These are phyloP conservation scores for Blastobotrys petasosporus DNA, from an alignment of 1,139 yeast species.

Conservation along the genomic window DNA sequence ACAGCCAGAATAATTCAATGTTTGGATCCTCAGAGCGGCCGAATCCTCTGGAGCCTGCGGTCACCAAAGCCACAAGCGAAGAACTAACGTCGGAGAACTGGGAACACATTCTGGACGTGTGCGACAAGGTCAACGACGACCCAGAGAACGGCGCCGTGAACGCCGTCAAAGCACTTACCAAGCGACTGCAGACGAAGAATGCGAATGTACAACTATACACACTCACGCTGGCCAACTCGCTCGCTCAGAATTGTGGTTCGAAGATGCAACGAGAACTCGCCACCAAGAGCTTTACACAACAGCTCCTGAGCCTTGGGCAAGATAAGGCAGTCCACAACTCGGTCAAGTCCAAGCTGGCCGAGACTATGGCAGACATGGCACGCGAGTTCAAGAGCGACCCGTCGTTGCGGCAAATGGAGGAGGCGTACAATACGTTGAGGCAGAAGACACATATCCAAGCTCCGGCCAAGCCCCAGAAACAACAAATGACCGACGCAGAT, in stretches of 20 bases:
- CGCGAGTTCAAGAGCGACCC: slow-evolving; percentile 61
- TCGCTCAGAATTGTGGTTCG: slow-evolving; percentile 93
- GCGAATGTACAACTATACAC: slow-evolving; percentile 78
- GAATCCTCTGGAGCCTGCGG: slow-evolving; percentile 21
- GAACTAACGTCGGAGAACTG: slow-evolving; percentile 81
- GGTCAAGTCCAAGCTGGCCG: slow-evolving; percentile 61
- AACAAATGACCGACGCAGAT: slow-evolving; percentile 44
- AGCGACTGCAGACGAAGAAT: slow-evolving; percentile 54
- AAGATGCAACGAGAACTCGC: slow-evolving; percentile 79
- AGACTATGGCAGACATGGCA: slow-evolving; percentile 60
- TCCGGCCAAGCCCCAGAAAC: slow-evolving; percentile 61
- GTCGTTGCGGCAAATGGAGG: slow-evolving; percentile 61
- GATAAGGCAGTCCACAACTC: slow-evolving; percentile 57
- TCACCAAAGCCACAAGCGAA: slow-evolving; percentile 71
- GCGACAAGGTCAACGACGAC: slow-evolving; percentile 68
- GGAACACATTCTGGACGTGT: slow-evolving; percentile 74
- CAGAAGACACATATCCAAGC: slow-evolving; percentile 34
- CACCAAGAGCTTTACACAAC: slow-evolving; percentile 56
- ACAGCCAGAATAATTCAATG: slow-evolving; percentile 14
- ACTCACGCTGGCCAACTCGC: slow-evolving; percentile 61
- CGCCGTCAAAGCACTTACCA: slow-evolving; percentile 47
- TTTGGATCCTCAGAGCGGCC: slow-evolving; percentile 26
- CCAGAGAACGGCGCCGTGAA: slow-evolving; percentile 59
- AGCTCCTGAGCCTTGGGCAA: slow-evolving; percentile 49
- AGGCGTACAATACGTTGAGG: slow-evolving; percentile 41